phyloP scores from a whole-genome alignment of 345 rosid species.

The Trapa bicornis region DNA sequence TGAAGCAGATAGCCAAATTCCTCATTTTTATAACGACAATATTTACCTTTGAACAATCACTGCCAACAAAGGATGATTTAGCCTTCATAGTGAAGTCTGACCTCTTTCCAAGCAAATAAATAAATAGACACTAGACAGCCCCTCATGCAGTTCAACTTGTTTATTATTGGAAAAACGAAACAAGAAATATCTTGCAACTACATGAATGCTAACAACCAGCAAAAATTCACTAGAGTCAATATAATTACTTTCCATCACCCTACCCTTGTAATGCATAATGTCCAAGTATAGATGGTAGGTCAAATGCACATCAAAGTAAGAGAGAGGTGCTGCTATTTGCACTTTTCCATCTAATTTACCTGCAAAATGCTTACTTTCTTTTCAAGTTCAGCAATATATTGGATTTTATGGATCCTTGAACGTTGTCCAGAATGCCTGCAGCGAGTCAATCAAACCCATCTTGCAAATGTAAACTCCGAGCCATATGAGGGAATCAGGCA shows the following conservation, averaged over 20 bases:
- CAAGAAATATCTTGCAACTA: not conserved
- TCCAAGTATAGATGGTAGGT: not conserved
- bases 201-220: not conserved
- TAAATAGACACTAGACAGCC: too few species aligned
- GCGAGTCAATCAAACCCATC: constrained; percentile 5
- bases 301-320: not conserved
- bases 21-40: not conserved
- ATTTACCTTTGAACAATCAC: not conserved
- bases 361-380: constrained; percentile 45
- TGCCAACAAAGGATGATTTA: not conserved
- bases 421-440: constrained; percentile 68
- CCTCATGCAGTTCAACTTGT: not conserved
- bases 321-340: not conserved
- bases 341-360: constrained; percentile 24
- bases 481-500: not conserved
- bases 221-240: not conserved
- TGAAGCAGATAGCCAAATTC: not conserved
- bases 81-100: not conserved
- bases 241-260: not conserved
- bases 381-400: constrained; percentile 74
- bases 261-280: not conserved
- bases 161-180: not conserved
- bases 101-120: too few species aligned
- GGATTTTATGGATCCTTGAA: constrained; percentile 77
- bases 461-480: too few species aligned